Evolutionary conservation across 306 rosid species (phyloP).

Genomic region (Quercus robur): DNA sequence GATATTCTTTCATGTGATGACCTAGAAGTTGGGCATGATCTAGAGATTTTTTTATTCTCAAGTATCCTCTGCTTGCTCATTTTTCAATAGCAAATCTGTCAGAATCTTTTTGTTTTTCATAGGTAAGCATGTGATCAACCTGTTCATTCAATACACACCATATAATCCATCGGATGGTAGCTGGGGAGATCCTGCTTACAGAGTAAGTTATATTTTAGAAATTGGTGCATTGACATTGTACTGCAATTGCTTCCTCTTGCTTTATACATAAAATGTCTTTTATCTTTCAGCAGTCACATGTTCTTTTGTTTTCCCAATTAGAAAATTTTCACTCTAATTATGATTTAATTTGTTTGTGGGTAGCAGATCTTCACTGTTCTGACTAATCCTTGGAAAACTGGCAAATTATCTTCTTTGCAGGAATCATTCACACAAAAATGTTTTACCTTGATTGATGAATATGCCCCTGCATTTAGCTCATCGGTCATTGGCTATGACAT

Average conservation of each 20-base stretch:
- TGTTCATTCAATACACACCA: conserved; percentile 88
- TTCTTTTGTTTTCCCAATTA: not conserved
- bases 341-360: conserved; percentile 7
- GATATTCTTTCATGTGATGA: too few relatives aligned
- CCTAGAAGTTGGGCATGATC: too few relatives aligned
- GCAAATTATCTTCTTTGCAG: conserved; percentile 28
- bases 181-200: conserved; percentile 75
- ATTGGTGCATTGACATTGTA: not conserved
- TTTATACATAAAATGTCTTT: not conserved
- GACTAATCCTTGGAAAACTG: not conserved
- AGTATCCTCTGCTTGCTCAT: too few relatives aligned
- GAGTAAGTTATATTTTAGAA: conserved; percentile 48
- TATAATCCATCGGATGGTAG: conserved; percentile 73
- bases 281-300: not conserved
- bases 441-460: conserved; percentile 77
- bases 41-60: too few relatives aligned
- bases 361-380: conserved; percentile 2
- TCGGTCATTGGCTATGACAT: conserved; percentile 79
- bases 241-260: conserved; percentile 5
- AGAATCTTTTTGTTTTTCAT: conserved; percentile 13
- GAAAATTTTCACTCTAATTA: not conserved
- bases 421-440: conserved; percentile 72
- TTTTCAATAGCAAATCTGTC: not conserved
- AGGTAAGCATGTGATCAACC: conserved; percentile 93
- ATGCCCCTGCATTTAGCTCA: conserved; percentile 85